Evolutionary conservation across 2,329 filamentous ascomycete species (phyloP).

Genomic region (Metarhizium brunneum): DNA sequence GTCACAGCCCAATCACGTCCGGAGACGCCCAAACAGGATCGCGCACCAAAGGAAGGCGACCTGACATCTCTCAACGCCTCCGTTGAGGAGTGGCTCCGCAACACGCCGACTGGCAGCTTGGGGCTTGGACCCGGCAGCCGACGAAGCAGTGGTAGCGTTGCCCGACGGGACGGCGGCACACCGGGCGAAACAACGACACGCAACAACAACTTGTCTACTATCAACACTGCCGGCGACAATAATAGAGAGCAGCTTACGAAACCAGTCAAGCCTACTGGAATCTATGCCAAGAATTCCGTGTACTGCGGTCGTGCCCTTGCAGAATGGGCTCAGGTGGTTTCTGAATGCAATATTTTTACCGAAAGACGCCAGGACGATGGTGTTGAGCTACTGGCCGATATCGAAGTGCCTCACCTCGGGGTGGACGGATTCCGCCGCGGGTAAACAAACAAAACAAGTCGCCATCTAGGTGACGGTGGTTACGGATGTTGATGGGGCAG

Average conservation of each 20-base stretch:
- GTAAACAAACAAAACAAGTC: not conserved
- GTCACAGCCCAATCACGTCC: not conserved
- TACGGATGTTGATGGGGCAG: not conserved
- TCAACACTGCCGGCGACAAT: constrained; percentile 11
- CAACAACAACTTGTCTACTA: not conserved
- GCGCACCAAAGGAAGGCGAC: not conserved
- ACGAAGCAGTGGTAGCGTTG: not conserved
- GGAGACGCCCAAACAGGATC: not conserved
- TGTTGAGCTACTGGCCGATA: constrained; percentile 52
- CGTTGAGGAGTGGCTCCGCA: constrained; percentile 17
- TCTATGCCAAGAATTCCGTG: constrained; percentile 37
- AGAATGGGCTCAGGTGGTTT: constrained; percentile 67
- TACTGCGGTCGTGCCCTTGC: constrained; percentile 67
- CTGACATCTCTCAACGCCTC: constrained; percentile 19
- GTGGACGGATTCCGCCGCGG: constrained; percentile 30
- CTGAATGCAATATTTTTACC: constrained; percentile 74
- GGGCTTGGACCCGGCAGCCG: not conserved
- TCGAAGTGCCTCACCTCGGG: constrained; percentile 45
- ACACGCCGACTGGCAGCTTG: constrained; percentile 6
- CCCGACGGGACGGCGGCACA: constrained; percentile 1
- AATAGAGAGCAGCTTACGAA: constrained; percentile 25
- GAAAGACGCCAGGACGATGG: constrained; percentile 68
- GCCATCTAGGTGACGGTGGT: too few relatives aligned
- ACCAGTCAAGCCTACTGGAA: constrained; percentile 36
- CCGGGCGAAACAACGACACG: not conserved